phyloP scores from a whole-genome alignment of 352 stramenopile species.

The Halophytophthora batemanensis region DNA sequence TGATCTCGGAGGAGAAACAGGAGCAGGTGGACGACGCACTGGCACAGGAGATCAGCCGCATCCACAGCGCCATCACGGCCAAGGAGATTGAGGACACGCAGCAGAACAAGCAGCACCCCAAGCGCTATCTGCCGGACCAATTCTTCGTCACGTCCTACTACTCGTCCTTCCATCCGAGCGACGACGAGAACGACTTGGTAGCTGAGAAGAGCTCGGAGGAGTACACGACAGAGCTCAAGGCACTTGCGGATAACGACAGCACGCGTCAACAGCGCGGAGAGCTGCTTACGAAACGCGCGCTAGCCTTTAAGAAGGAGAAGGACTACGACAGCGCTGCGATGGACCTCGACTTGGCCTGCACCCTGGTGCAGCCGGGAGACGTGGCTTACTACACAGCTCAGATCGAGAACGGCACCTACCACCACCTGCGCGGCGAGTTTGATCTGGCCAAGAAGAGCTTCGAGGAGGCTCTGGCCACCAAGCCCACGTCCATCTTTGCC shows the following conservation, averaged over 20 bases:
- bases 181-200: slow-evolving; percentile 70
- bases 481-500: slow-evolving; percentile 73
- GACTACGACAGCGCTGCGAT: slow-evolving; percentile 61
- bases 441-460: slow-evolving; percentile 63
- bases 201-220: slow-evolving; percentile 50
- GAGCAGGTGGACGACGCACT: slow-evolving; percentile 70
- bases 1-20: slow-evolving; percentile 77
- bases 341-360: slow-evolving; percentile 55
- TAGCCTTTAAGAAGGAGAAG: slow-evolving; percentile 63
- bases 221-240: slow-evolving; percentile 54
- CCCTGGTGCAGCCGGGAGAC: slow-evolving; percentile 45
- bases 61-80: slow-evolving; percentile 68
- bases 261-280: slow-evolving; percentile 36
- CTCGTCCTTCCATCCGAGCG: slow-evolving; percentile 78
- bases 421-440: slow-evolving; percentile 76
- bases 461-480: slow-evolving; percentile 51
- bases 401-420: slow-evolving; percentile 74
- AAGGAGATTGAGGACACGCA: slow-evolving; percentile 61
- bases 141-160: slow-evolving; percentile 88
- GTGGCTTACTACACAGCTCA: slow-evolving; percentile 70
- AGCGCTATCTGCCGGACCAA: slow-evolving; percentile 66
- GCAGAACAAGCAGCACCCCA: slow-evolving; percentile 56
- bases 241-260: slow-evolving; percentile 29
- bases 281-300: slow-evolving; percentile 56
- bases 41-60: slow-evolving; percentile 68